These are phyloP conservation scores for Sugiyamaella floridensis DNA, from an alignment of 805 yeast genomes.

Conservation along the genomic window DNA sequence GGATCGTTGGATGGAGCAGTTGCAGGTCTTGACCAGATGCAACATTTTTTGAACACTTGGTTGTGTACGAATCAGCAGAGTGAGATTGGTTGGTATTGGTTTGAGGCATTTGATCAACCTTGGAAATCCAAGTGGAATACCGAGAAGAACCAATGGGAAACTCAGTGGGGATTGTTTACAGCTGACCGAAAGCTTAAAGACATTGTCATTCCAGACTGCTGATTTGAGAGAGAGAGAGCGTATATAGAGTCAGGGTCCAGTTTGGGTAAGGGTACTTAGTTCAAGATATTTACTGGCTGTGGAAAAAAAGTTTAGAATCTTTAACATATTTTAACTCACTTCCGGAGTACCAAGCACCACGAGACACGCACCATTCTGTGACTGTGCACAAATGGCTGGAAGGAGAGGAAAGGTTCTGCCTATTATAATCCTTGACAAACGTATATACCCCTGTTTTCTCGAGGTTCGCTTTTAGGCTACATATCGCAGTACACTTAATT, in stretches of 20 bases:
- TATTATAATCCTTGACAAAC: constrained; percentile 12
- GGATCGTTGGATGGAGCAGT: constrained; percentile 41
- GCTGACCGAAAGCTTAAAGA: constrained; percentile 39
- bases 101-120: constrained; percentile 69
- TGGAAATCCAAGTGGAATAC: constrained; percentile 55
- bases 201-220: constrained; percentile 33
- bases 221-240: too few relatives aligned
- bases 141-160: constrained; percentile 50
- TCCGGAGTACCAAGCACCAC: constrained; percentile 23
- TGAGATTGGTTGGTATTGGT: constrained; percentile 48
- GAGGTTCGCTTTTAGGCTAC: constrained; percentile 30
- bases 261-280: neutral
- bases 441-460: constrained; percentile 2
- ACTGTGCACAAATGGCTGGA: constrained; percentile 28
- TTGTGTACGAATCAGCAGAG: constrained; percentile 39
- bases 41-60: constrained; percentile 46
- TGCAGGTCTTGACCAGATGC: constrained; percentile 42
- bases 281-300: neutral
- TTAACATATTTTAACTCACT: constrained; percentile 9
- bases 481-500: too few relatives aligned
- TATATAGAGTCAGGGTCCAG: neutral
- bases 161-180: constrained; percentile 64
- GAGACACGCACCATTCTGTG: constrained; percentile 12
- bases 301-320: neutral
- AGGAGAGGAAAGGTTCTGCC: constrained; percentile 22